Evolutionary conservation across 2,329 filamentous ascomycete species (phyloP), one percentile per base, ranked within the genome.

Genomic region (Aspergillus piperis): DNA sequence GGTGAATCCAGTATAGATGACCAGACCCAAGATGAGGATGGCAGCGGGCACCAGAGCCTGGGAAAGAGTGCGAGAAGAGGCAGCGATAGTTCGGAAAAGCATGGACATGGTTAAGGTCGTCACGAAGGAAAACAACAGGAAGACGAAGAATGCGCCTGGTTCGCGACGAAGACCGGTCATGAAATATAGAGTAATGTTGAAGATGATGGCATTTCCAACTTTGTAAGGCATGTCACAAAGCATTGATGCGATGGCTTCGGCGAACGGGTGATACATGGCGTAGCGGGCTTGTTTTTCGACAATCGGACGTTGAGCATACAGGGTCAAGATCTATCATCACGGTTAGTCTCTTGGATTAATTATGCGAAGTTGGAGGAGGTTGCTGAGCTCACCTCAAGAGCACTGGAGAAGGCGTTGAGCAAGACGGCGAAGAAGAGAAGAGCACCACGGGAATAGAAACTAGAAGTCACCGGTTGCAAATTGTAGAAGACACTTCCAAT

Each of bases 261-360:
- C 90, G 8, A 90, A 92, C 0, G 93, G 92, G 70, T 96, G 93
- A 70, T 96, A 96, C 17, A 96, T 83, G 17, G 92, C 92, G 73
- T 96, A 96, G 60, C 90, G 87, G 58, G 84, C 80, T 68, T 97
- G 93, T 74, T 96, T 96, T 73, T 96, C 92, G 62, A 97, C 91
- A 68, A 96, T 96, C 1, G 90, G 90, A 39, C 93, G 89, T 84
- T 96, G 92, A 2, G 90, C 86, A 72, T 95, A 97, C 4, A 96
- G 83, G 0, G 90, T 92, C 36, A 95, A 77, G 72, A 96, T 95
- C 82, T 88, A 62, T 0, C n/a, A 58, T 63, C 10, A 8, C 42
- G 60, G 52, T 63, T 77, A 61, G 42, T 47, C 36, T 11, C 7
- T 30, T 3, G 7, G 6, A 2, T 42, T 6, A 11, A 15, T 5